A percentile compares a stretch with the other conserved stretches of the same genome.
These are phyloP conservation scores for Adansonia digitata DNA, from an alignment of 345 rosid genomes.

Conservation along the genomic window DNA sequence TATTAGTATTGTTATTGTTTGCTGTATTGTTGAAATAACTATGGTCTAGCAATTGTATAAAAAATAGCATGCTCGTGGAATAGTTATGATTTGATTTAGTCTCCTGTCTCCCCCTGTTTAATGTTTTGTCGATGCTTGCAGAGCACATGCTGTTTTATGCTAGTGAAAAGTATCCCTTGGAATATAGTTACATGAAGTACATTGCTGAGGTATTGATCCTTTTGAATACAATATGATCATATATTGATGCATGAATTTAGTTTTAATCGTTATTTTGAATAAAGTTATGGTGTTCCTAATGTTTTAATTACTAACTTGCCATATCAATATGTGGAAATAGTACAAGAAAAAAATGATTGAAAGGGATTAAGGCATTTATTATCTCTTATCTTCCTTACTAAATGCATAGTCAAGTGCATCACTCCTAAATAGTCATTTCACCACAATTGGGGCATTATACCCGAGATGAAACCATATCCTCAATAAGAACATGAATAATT, in stretches of 20 bases:
- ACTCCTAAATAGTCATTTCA: background rate
- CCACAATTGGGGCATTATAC: background rate
- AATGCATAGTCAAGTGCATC: background rate
- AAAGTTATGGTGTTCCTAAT: background rate
- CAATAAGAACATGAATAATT: background rate
- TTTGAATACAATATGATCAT: background rate
- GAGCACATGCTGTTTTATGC: constrained; percentile 97
- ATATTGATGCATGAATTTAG: background rate
- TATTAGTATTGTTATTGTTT: background rate
- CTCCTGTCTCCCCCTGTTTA: background rate
- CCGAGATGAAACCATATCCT: background rate
- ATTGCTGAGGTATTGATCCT: background rate
- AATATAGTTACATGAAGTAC: constrained; percentile 60
- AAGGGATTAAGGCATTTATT: background rate
- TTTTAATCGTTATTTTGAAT: background rate
- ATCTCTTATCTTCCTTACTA: background rate
- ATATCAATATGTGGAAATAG: background rate
- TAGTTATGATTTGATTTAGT: background rate
- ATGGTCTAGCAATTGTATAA: background rate
- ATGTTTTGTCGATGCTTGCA: constrained; percentile 20
- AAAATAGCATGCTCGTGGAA: background rate
- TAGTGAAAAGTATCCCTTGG: constrained; percentile 80
- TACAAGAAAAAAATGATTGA: background rate
- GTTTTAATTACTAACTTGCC: background rate
- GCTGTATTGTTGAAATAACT: background rate